A percentile compares a stretch with the other conserved stretches of the same genome.
phyloP scores from a whole-genome alignment of 441 rosid species.

The Populus trichocarpa region DNA sequence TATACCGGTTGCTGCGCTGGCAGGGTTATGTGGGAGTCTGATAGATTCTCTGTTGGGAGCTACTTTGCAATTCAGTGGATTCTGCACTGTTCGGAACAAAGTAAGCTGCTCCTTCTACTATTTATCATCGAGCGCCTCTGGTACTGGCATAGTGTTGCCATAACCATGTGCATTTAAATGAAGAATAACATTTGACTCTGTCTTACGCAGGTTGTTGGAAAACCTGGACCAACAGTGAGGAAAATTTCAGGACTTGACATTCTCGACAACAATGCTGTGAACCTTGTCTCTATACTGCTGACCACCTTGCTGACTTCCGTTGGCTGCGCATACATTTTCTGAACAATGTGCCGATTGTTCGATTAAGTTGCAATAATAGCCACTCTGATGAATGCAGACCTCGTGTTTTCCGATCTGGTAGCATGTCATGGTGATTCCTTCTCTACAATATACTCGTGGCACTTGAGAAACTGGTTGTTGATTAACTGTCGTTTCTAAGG shows the following conservation, averaged over 20 bases:
- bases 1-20: slow-evolving; percentile 61
- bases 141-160: not conserved
- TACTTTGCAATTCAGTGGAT: slow-evolving; percentile 87
- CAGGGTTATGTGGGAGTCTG: slow-evolving; percentile 77
- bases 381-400: not conserved
- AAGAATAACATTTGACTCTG: not conserved
- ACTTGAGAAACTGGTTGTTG: too few species aligned
- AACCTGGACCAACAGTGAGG: slow-evolving; percentile 88
- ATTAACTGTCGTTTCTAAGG: not conserved
- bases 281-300: slow-evolving; percentile 63
- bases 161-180: not conserved
- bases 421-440: too few species aligned
- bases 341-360: slow-evolving; percentile 10
- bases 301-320: slow-evolving; percentile 65
- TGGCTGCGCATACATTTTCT: slow-evolving; percentile 57
- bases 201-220: slow-evolving; percentile 72
- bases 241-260: slow-evolving; percentile 73
- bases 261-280: slow-evolving; percentile 91
- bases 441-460: not conserved
- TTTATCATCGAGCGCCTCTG: not conserved
- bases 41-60: slow-evolving; percentile 91
- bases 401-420: not conserved
- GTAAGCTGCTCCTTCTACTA: slow-evolving; percentile 28
- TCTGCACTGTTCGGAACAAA: slow-evolving; percentile 81
- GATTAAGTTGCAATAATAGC: too few species aligned